phyloP scores from a whole-genome alignment of 176 grass and related monocot genomes.

The Themeda triandra region DNA sequence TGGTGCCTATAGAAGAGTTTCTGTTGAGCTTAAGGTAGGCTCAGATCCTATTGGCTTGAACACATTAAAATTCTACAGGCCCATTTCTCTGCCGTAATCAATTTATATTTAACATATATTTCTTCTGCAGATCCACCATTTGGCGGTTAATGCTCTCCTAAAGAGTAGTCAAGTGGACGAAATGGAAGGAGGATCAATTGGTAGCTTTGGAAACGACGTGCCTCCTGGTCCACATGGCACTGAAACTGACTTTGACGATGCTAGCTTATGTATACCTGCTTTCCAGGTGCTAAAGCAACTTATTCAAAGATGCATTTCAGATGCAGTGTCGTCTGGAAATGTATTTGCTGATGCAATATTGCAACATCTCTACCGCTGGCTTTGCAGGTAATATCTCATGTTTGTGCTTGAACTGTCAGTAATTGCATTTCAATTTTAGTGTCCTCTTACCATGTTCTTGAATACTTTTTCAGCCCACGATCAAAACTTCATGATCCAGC shows the following conservation, averaged over 20 bases:
- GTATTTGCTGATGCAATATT: conserved; percentile 93
- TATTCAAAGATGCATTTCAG: conserved; percentile 88
- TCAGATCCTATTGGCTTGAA: conserved; percentile 8
- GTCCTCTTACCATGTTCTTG: conserved; percentile 14
- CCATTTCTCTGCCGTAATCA: not conserved
- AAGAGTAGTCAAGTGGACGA: conserved; percentile 94
- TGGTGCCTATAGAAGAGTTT: conserved; percentile 85
- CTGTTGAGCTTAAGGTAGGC: conserved; percentile 91
- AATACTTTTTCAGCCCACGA: conserved; percentile 65
- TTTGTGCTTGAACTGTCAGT: conserved; percentile 16
- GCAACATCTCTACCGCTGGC: conserved; percentile 92
- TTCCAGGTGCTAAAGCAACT: conserved; percentile 95
- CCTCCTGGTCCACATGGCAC: conserved; percentile 41
- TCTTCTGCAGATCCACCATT: conserved; percentile 85
- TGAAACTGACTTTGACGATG: conserved; percentile 74
- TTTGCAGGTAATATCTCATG: conserved; percentile 74
- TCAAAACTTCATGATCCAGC: conserved; percentile 99
- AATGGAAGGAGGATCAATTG: conserved; percentile 74
- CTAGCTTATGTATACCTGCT: conserved; percentile 65
- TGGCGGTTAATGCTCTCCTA: conserved; percentile 90
- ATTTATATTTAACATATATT: conserved; percentile 22
- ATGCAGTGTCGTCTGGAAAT: conserved; percentile 94
- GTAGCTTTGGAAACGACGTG: conserved; percentile 52
- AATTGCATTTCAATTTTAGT: conserved; percentile 12
- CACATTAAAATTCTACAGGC: conserved; percentile 11